Evolutionary conservation across 768 basidiomycete species (phyloP).

Genomic region (Rhodotorula taiwanensis): DNA sequence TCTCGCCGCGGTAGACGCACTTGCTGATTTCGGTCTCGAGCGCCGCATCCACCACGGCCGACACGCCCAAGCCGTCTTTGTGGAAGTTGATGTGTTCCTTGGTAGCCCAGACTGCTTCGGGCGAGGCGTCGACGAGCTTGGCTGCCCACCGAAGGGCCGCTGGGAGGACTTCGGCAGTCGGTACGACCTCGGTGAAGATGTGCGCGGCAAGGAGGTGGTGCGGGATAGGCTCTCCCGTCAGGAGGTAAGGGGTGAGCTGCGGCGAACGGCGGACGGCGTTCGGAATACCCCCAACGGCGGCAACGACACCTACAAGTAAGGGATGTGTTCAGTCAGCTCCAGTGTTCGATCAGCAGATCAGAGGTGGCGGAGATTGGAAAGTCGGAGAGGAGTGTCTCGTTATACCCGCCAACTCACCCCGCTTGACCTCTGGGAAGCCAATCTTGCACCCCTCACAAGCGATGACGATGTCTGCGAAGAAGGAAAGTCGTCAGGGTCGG

Average conservation of each 20-base stretch:
- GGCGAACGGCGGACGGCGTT: constrained; percentile 19
- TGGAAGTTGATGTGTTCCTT: constrained; percentile 61
- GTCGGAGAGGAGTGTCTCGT: too few species aligned
- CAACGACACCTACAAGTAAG: constrained; percentile 13
- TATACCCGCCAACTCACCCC: constrained; percentile 24
- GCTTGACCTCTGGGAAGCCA: constrained; percentile 38
- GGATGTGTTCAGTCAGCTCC: background rate
- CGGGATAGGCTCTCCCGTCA: constrained; percentile 65
- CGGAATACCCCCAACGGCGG: constrained; percentile 22
- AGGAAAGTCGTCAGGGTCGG: too few species aligned
- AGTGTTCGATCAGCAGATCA: background rate
- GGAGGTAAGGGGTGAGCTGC: constrained; percentile 60
- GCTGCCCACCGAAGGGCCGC: constrained; percentile 60
- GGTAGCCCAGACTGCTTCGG: constrained; percentile 69
- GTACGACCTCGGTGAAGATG: constrained; percentile 68
- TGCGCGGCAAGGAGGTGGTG: constrained; percentile 60
- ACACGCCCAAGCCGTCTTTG: constrained; percentile 52
- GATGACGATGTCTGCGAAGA: constrained; percentile 33
- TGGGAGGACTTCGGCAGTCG: constrained; percentile 52
- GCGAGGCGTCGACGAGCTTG: constrained; percentile 60
- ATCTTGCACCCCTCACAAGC: constrained; percentile 25
- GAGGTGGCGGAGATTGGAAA: background rate
- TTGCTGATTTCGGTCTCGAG: constrained; percentile 32
- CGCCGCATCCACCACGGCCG: constrained; percentile 53
- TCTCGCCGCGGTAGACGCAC: constrained; percentile 54